Base-by-base conservation (phyloP, 2,329 filamentous ascomycete species). In the Fusarium udum region DNA sequence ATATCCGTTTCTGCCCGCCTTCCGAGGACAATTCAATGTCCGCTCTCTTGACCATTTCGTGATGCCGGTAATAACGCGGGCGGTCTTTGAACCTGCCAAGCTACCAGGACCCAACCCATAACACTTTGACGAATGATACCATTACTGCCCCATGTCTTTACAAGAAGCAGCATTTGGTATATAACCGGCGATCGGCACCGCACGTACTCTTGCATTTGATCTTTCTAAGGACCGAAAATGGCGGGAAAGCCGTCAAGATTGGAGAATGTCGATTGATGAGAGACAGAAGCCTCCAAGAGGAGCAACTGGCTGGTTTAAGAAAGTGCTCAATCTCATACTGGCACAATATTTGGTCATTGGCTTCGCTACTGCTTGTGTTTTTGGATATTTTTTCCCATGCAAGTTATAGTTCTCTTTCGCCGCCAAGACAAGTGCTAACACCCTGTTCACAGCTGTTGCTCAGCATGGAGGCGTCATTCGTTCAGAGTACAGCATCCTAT, bases 281-380 rank as follows among this genome's bases (percentile, higher is more conserved):
- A 70, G 63, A 56, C 37, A 73, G 40, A 61, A 62, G 39, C 39
- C 55, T 49, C 51, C 32, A 37, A 51, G 26, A 51, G 48, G 69
- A 31, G 31, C 52, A 13, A 42, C 60, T 32, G 59, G 43, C 36
- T 70, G 76, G 68, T 59, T 61, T 5, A 77, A 73, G 59, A 78
- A 69, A 42, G 63, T 69, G 16, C 60, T 59, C 55, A 67, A 70
- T 67, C 80, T 88, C 63, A 55, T 89, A 52, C 79, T 84, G 56
- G 86, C 88, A 62, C 91, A 92, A 82, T 92, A 90, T 88, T 87
- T 92, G 63, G 84, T 92, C 24, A 85, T 92, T 63, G 89, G 87
- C 24, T 90, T 92, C 74, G 88, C 84, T 4, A 69, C 89, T 83
- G 81, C 83, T 82, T 78, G 84, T 87, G 74, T 90, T 24, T 75